Base-by-base conservation (phyloP, 805 yeast genomes). In the Kluyveromyces nonfermentans region DNA sequence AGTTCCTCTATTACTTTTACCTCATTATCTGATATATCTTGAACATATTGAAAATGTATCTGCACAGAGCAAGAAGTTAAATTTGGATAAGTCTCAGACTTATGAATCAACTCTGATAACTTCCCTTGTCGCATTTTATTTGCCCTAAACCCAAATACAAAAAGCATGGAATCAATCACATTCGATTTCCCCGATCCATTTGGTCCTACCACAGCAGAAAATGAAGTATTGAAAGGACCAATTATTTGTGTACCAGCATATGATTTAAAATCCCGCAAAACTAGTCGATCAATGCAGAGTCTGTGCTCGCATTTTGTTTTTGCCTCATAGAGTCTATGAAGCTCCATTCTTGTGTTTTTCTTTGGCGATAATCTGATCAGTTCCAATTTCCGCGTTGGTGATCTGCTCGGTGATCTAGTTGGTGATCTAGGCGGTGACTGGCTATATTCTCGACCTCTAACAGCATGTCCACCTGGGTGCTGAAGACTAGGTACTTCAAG, bases 111-210 rank as follows among this genome's bases (percentile, higher is more conserved):
- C 46, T 89, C 96, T 1, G 93, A 80, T n/a, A 93, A 64, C 58
- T 88, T 90, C 1, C 90, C 85, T 54, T 93, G 99, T 57, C 99
- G 80, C 96, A 93, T 88, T 61, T 94, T 93, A 59, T 80, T 78
- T 0, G 98, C 97, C 46, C 97, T 72, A 65, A 93, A 93, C 0
- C 99, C 99, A 68, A 93, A 93, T 1, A 94, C 98, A 63, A 93
- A 93, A 30, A 94, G 73, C 72, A 93, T 79, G 5, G 97, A 87
- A 62, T 94, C 98, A 62, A 93, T 93, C 50, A 93, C 97, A 58
- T 94, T 93, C 14, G 97, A 89, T 64, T 93, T 93, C 2, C 99
- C 99, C 10, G 96, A 84, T 7, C 99, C 99, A 62, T 93, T 93
- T 5, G 98, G 98, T 0, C 99, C 99, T 12, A 93, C 97, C 9